Conservation (phyloP, 345 rosid genomes). For the Eucalyptus coolabah region DNA sequence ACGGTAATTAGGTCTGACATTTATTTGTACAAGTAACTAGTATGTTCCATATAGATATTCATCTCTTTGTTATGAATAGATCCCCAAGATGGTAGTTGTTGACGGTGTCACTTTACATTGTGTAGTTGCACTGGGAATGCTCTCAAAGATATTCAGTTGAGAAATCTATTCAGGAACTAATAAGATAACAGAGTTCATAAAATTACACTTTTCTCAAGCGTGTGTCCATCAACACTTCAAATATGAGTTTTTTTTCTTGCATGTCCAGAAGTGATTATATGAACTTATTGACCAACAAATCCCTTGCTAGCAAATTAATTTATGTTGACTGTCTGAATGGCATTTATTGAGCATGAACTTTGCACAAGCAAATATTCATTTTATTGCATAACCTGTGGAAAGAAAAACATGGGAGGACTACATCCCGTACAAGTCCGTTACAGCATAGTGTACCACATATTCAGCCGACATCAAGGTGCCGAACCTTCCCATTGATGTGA, state of each 20-base stretch:
- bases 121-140: rapidly evolving
- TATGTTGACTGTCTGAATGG: neutral
- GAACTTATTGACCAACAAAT: neutral
- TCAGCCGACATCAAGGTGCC: too few relatives aligned
- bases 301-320: neutral
- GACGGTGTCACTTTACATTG: neutral
- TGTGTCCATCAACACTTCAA: neutral
- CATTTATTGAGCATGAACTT: neutral
- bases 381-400: too few relatives aligned
- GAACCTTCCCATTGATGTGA: too few relatives aligned
- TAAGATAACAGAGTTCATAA: neutral
- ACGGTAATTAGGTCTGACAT: neutral
- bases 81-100: neutral
- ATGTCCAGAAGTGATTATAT: neutral
- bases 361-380: neutral
- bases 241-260: neutral
- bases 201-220: neutral
- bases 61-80: rapidly evolving
- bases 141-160: neutral
- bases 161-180: neutral
- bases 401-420: too few relatives aligned
- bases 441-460: too few relatives aligned
- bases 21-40: neutral
- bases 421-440: too few relatives aligned
- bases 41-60: neutral